A percentile compares a stretch with the other conserved stretches of the same genome.
Conservation (phyloP, 106 monocot species). For the Posidonia australis region DNA sequence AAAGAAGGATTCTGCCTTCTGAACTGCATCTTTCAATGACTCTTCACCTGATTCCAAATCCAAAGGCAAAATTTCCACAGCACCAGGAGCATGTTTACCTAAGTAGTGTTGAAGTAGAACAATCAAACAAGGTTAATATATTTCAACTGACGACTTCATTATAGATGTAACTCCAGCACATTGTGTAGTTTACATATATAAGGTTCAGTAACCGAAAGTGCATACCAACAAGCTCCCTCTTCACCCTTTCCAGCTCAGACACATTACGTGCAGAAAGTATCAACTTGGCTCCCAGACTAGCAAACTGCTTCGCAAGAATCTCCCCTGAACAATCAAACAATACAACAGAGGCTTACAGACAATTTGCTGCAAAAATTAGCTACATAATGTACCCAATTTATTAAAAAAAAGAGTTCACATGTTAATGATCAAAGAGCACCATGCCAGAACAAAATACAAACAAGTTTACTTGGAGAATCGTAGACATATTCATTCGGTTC, state of each 20-base stretch:
- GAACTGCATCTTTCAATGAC: constrained; percentile 53
- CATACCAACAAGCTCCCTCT: constrained; percentile 54
- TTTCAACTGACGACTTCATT: no score
- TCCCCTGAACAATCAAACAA: constrained; percentile 33
- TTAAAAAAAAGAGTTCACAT: no score
- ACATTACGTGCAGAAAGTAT: constrained; percentile 84
- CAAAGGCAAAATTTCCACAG: constrained; percentile 70
- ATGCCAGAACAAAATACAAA: no score
- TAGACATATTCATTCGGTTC: no score
- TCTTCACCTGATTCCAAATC: constrained; percentile 72
- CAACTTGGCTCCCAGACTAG: constrained; percentile 65
- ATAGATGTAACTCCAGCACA: no score
- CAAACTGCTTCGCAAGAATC: constrained; percentile 65
- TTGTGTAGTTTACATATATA: background rate
- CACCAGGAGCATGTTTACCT: constrained; percentile 44
- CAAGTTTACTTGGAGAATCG: no score
- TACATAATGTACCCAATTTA: no score
- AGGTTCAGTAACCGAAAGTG: background rate
- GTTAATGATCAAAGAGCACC: no score
- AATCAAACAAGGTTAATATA: background rate
- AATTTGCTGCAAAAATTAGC: no score
- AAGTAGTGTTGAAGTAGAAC: background rate
- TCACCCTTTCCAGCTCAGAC: constrained; percentile 72
- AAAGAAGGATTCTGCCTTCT: constrained; percentile 82
- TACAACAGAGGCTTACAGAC: no score